Conservation (phyloP, 2,329 filamentous ascomycete genomes). For the Aciculosporium take region DNA sequence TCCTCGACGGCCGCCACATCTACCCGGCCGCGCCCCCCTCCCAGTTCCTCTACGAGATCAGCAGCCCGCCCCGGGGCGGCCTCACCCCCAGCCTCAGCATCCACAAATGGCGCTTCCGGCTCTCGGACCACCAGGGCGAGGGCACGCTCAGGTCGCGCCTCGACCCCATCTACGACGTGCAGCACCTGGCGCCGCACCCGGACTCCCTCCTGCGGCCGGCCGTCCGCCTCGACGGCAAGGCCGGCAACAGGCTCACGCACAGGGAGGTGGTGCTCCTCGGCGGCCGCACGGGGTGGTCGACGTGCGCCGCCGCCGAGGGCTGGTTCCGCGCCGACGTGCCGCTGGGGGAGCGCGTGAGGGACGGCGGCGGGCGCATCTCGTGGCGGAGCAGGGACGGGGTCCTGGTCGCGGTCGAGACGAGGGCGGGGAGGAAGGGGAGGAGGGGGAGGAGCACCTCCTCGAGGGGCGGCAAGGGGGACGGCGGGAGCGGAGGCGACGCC, state of each 20-base stretch:
- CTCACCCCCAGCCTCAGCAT: conserved; percentile 10
- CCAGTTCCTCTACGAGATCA: conserved; percentile 14
- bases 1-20: conserved; percentile 11
- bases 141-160: conserved; percentile 10
- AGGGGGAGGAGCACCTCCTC: too few relatives aligned
- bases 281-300: conserved; percentile 8
- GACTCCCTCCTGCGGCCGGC: conserved; percentile 6
- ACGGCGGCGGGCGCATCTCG: conserved; percentile 11
- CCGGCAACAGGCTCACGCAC: conserved; percentile 10
- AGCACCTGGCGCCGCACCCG: neutral
- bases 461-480: too few relatives aligned
- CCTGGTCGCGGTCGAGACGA: conserved; percentile 14
- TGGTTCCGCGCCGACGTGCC: conserved; percentile 11
- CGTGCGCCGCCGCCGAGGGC: conserved; percentile 11
- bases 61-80: conserved; percentile 11
- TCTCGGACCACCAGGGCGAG: conserved; percentile 6
- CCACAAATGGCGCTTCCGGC: conserved; percentile 14
- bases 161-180: conserved; percentile 18
- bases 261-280: conserved; percentile 10
- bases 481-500: conserved; percentile 7
- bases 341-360: conserved; percentile 10
- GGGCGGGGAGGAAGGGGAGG: conserved; percentile 9
- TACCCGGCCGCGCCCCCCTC: conserved; percentile 10
- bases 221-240: conserved; percentile 10
- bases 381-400: conserved; percentile 13